These are phyloP conservation scores for Cyclotella atomus DNA, from an alignment of 108 stramenopile species.

Conservation along the genomic window DNA sequence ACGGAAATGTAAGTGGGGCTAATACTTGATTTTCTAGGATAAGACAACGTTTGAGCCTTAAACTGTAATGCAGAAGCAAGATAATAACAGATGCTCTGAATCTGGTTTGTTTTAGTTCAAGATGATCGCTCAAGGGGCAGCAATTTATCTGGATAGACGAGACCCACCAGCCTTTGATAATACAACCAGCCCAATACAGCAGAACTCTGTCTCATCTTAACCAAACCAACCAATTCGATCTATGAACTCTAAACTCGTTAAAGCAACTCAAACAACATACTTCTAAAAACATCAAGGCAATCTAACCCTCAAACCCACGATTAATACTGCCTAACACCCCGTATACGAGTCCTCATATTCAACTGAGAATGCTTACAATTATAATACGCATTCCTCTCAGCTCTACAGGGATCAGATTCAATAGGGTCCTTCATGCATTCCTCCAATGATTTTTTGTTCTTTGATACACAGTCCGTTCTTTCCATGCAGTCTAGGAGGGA, in stretches of 20 bases:
- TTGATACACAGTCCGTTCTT: conserved; percentile 66
- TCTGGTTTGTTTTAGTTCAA: neutral
- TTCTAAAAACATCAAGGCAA: neutral
- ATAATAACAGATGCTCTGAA: neutral
- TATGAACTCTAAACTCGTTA: no score
- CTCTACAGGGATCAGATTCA: conserved; percentile 64
- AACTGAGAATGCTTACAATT: conserved; percentile 87
- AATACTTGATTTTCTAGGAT: no score
- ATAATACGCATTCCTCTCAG: conserved; percentile 82
- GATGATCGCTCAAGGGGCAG: neutral
- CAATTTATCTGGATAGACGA: neutral
- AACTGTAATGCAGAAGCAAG: neutral
- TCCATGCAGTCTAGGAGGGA: conserved; percentile 83
- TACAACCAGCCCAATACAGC: no score
- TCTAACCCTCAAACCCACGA: neutral
- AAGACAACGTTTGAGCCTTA: no score
- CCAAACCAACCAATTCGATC: no score
- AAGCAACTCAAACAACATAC: no score
- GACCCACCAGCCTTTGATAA: no score
- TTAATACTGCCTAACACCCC: conserved; percentile 77
- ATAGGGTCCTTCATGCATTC: conserved; percentile 80
- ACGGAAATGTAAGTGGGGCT: neutral
- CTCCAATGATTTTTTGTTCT: conserved; percentile 56
- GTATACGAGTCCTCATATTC: conserved; percentile 86
- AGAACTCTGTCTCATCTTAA: no score